Base-by-base conservation (phyloP, 768 basidiomycete genomes). In the Cyclocybe cylindracea region DNA sequence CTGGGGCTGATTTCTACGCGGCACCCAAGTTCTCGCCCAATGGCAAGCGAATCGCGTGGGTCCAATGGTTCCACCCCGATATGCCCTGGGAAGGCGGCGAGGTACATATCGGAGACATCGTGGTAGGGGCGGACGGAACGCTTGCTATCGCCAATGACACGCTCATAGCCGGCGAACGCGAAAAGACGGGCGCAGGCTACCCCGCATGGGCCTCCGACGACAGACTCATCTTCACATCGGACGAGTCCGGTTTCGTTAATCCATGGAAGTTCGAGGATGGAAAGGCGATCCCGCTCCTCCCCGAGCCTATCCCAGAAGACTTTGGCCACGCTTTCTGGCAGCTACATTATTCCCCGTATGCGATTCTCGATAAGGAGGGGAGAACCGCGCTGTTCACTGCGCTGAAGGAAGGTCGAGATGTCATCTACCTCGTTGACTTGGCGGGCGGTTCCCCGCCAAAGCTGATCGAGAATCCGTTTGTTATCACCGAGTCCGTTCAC, bases 1-100 rank as follows among this genome's bases (percentile, higher is more conserved):
- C 73, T 0, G 87, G 85, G 5, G 81, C 82, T 4, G 88, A 91
- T 61, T 92, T 92, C 70, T 93, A 91, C 64, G 75, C 85, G 77
- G 24, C 73, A 1, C 83, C 87, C 0, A 68, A 65, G 24, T 85
- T 87, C 69, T 82, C 82, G 31, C 78, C 83, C 0, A 78, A 84
- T 54, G 88, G 86, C 1, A 70, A 65, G 34, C 73, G 70, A 46
- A 58, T 90, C 13, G 78, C 76, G 1, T 91, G 84, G 83, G 70
- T 82, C 38, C 75, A 85, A 54, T 89, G 87, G 89, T 76, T 66
- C 54, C 86, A 86, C 41, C 73, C 74, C 7, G 71, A 74, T 50
- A 74, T 76, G 72, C 73, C 88, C 10, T 91, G 87, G 86, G 81
- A 87, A 58, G 85, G 83, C 3, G 71, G 77, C 1, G 68, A 79